Evolutionary conservation across 1,284 basidiomycete genomes (phyloP).

Genomic region (Phellopilus nigrolimitatus): DNA sequence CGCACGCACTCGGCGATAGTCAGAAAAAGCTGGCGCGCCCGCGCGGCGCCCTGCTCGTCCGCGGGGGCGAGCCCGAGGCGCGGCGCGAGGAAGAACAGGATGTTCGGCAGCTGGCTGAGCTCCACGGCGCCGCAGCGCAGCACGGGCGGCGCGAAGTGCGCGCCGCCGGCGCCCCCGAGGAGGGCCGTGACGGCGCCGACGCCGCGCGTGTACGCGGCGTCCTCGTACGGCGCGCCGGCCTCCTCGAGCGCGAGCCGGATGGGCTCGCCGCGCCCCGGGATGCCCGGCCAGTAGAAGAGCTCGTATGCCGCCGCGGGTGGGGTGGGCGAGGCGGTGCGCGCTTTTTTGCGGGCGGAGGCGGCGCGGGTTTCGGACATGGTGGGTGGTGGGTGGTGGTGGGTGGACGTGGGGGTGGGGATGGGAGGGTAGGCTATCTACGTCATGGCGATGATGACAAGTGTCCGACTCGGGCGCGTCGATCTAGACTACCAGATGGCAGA

Average conservation of each 20-base stretch:
- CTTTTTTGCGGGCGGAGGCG: neutral
- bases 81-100: slow-evolving; percentile 39
- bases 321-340: neutral
- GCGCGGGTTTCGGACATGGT: no score
- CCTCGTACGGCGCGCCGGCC: slow-evolving; percentile 35
- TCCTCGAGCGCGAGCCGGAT: slow-evolving; percentile 43
- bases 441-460: no score
- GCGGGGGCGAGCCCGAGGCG: slow-evolving; percentile 34
- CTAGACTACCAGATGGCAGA: no score
- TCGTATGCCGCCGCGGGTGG: neutral
- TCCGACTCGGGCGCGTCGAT: no score
- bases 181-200: slow-evolving; percentile 5
- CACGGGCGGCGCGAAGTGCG: slow-evolving; percentile 37
- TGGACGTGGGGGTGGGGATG: no score
- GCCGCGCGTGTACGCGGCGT: slow-evolving; percentile 25
- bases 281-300: slow-evolving; percentile 28
- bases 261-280: slow-evolving; percentile 45
- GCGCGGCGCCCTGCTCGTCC: slow-evolving; percentile 23
- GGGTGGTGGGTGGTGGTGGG: no score
- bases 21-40: slow-evolving; percentile 32
- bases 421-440: no score
- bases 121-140: slow-evolving; percentile 28
- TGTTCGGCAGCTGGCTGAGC: slow-evolving; percentile 38
- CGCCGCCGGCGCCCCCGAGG: slow-evolving; percentile 4
- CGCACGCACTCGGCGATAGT: slow-evolving; percentile 30